Evolutionary conservation across 169 alveolate genomes (phyloP), one percentile per base, ranked within the genome.

Genomic region (Perkinsus olseni): DNA sequence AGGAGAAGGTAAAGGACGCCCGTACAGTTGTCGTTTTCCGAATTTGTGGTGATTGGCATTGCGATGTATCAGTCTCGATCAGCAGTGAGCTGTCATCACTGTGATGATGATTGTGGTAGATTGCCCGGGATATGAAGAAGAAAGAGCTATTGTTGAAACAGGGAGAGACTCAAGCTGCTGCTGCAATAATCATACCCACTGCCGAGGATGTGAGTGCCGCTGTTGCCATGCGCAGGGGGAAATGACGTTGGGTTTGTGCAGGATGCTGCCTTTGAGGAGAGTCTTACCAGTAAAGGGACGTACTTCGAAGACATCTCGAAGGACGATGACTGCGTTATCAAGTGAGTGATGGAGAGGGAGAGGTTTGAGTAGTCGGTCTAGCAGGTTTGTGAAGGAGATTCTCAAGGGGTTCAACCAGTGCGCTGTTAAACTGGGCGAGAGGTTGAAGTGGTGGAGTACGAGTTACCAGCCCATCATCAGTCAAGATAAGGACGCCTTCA

Each of bases 371-470:
- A 0, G 92, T 40, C 45, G 92, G 51, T 93, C 94, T 39, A 93
- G 93, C 93, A 39, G 94, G 93, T 92, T 92, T 94, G 92, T 94
- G 91, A 93, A 94, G 93, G 91, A 93, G 92, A 93, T 93, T 91
- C 92, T 93, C 28, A 92, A 93, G 24, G 95, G 95, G 91, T 91
- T 92, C 93, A 90, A 93, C 95, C 91, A 93, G 90, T 93, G 95
- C 74, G 91, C 94, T 93, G 91, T 92, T 93, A 93, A 94, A 45
- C 93, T 95, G 31, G 93, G 92, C 48, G 97, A 95, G 92, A 93
- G 95, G 38, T 91, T 95, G 74, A 95, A 94, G 91, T 95, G 94
- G 93, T 95, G 96, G 96, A 62, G 74, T 92, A 94, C 94, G 95
- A 93, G 93, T 92, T 95, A 95, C 93, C 95, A 94, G 91, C 95